Percentiles rank a stretch among this genome's conserved stretches.
Conservation (phyloP, 768 basidiomycete species). For the Trametopsis cervina region DNA sequence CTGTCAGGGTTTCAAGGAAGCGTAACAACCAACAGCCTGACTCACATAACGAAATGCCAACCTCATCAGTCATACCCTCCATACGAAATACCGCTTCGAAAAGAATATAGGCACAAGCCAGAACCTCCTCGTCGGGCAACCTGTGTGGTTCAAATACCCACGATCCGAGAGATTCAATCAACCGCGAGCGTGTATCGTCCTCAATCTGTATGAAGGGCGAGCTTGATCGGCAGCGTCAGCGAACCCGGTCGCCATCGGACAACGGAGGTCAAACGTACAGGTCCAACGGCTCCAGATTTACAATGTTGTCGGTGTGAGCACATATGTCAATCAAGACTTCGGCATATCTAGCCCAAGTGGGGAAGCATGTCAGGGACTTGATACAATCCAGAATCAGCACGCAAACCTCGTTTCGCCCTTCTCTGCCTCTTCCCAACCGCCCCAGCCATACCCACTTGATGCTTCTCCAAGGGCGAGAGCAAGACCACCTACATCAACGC, state of each 20-base stretch:
- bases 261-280: conserved; percentile 3
- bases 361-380: conserved; percentile 18
- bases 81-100: conserved; percentile 83
- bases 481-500: conserved; percentile 87
- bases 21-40: too few species aligned
- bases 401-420: conserved; percentile 44
- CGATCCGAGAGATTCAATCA: conserved; percentile 61
- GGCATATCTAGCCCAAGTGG: conserved; percentile 45
- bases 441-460: conserved; percentile 67
- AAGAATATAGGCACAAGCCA: conserved; percentile 74
- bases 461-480: conserved; percentile 64
- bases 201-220: conserved; percentile 33
- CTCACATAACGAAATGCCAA: conserved; percentile 55
- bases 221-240: conserved; percentile 9
- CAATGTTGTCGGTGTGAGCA: conserved; percentile 66
- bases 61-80: conserved; percentile 59
- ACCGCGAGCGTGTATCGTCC: conserved; percentile 43
- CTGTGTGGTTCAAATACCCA: conserved; percentile 93
- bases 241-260: too few species aligned
- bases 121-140: conserved; percentile 74
- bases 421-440: conserved; percentile 46
- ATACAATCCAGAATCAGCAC: conserved; percentile 8
- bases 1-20: too few species aligned
- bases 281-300: conserved; percentile 41
- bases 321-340: conserved; percentile 84